Evolutionary conservation across 768 basidiomycete species (phyloP), one percentile per base, ranked within the genome.

Genomic region (Pseudohyphozyma bogoriensis): DNA sequence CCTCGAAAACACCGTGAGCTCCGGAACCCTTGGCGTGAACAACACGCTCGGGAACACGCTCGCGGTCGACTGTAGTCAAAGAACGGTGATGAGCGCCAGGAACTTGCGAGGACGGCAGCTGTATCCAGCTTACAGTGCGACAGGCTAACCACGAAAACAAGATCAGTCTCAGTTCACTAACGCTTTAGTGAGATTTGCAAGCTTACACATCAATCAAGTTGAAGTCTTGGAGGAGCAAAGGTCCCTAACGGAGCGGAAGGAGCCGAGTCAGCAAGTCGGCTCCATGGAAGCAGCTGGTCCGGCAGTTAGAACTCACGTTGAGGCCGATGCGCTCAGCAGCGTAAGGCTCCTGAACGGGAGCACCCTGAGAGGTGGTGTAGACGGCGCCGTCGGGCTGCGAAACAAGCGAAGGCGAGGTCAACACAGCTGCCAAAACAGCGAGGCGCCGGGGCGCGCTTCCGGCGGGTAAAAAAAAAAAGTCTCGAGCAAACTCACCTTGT

Each of bases 341-440:
- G 72, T 90, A 90, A 0, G 88, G 89, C 72, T 86, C 79, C 54
- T 75, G 75, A 54, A 73, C 53, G 11, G 87, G 83, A 11, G 83
- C 84, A 68, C 90, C 90, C 69, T 82, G 88, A 55, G 87, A 89
- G 56, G 87, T 87, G 69, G 88, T 91, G 80, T 90, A 92, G 58
- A 79, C 68, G 24, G 83, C 81, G 63, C 77, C 76, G 74, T 84
- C 83, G 31, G 24, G 22, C 51, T 56, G 16, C 22, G 39, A 40
- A 40, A 40, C 39, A 40, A 22, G 39, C 12, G 39, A 40, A 40
- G 39, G 22, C 39, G 39, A n/a, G n/a, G n/a, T n/a, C n/a, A n/a
- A n/a, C n/a, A n/a, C n/a, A n/a, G n/a, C n/a, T n/a, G n/a, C n/a
- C n/a, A n/a, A n/a, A n/a, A n/a, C n/a, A n/a, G n/a, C n/a, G n/a